Evolutionary conservation across 2,329 filamentous ascomycete species (phyloP).

Genomic region (Periconia digitata): DNA sequence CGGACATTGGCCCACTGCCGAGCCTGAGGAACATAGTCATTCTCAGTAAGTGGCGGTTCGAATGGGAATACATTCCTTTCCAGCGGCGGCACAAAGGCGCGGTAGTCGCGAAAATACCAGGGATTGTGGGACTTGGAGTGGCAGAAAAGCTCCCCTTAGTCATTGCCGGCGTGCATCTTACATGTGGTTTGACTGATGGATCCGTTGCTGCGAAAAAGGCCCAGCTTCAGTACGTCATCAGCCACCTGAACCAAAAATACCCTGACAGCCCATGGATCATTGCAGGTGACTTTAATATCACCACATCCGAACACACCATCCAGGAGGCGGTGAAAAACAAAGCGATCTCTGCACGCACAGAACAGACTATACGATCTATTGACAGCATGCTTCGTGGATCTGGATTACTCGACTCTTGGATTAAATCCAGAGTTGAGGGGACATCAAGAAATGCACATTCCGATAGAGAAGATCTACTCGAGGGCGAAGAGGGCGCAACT

Average conservation of each 20-base stretch:
- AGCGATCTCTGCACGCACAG: conserved; percentile 56
- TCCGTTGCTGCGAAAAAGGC: conserved; percentile 59
- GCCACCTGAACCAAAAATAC: conserved; percentile 49
- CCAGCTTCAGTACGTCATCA: conserved; percentile 57
- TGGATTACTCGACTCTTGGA: conserved; percentile 58
- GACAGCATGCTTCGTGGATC: conserved; percentile 51
- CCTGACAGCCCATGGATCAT: conserved; percentile 56
- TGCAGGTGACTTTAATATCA: conserved; percentile 66
- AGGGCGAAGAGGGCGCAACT: conserved; percentile 66
- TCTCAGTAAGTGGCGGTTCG: conserved; percentile 58
- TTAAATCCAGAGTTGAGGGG: conserved; percentile 47
- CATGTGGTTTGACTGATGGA: conserved; percentile 61
- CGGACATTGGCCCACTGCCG: conserved; percentile 57
- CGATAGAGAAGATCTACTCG: conserved; percentile 43
- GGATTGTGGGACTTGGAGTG: conserved; percentile 30
- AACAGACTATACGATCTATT: conserved; percentile 47
- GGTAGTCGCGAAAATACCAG: conserved; percentile 50
- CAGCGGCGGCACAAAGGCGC: conserved; percentile 61
- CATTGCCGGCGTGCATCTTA: conserved; percentile 63
- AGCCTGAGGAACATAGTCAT: conserved; percentile 64
- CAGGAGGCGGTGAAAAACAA: conserved; percentile 55
- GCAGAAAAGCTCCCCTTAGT: conserved; percentile 46
- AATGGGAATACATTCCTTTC: conserved; percentile 59
- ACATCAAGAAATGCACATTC: conserved; percentile 42
- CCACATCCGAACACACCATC: conserved; percentile 61